Evolutionary conservation across 2,329 filamentous ascomycete species (phyloP), one percentile per base, ranked within the genome.

Genomic region (Pseudogymnoascus sp.): DNA sequence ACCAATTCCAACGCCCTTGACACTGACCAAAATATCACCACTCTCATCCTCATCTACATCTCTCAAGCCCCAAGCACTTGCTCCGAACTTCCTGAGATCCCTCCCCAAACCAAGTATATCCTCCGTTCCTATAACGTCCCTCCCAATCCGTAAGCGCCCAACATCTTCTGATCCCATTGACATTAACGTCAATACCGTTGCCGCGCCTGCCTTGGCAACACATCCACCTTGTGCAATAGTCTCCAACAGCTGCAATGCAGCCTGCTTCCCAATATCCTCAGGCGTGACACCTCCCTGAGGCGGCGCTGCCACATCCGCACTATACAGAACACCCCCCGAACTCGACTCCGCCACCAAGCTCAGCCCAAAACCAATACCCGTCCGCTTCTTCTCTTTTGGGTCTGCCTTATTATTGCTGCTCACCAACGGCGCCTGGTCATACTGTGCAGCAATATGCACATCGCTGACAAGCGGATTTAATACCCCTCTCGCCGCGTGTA

Each of bases 101-200:
- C 94, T 83, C 9, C 90, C 92, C 61, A 97, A 77, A 59, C 86
- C 85, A 62, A 99, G 83, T 61, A 91, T 80, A 64, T 91, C 88
- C 72, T 96, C 91, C 2, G 87, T 89, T 0, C 86, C 92, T 51
- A 97, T 76, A 0, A 97, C 85, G 55, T 93, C 89, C 69, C 85
- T 87, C 33, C 92, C 91, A 63, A 99, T 73, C 65, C 90, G 84
- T 67, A 99, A 74, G 63, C 94, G 84, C 4, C 94, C 94, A 12
- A 99, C 92, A 74, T 99, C 94, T 73, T 97, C 94, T 0, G 89
- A 91, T 0, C 94, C 94, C 94, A 99, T 97, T 35, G 92, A 91
- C 94, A 99, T 99, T 65, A 99, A 79, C 15, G 87, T 90, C 61
- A 99, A 75, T 66, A 96, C 82, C 0, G 88, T 93, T 2, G 84